Evolutionary conservation across 2,329 filamentous ascomycete genomes (phyloP).

Genomic region (Apiospora saccharicola): DNA sequence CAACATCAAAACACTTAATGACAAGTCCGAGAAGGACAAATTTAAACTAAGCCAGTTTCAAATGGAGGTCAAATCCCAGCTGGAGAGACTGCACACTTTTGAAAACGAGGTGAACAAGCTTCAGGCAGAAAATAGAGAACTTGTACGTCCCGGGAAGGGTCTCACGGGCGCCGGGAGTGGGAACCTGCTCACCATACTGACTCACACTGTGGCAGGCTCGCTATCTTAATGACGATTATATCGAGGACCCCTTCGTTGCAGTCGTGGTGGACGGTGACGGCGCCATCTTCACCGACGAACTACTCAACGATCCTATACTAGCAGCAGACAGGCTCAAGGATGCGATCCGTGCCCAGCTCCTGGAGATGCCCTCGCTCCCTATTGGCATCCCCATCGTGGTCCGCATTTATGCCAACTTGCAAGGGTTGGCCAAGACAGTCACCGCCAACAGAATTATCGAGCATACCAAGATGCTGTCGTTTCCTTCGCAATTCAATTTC

Average conservation of each 20-base stretch:
- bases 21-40: not conserved
- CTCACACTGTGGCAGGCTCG: not conserved
- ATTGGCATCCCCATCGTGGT: not conserved
- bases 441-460: not conserved
- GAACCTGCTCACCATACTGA: too few relatives aligned
- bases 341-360: not conserved
- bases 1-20: not conserved
- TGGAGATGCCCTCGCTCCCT: not conserved
- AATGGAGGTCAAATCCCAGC: not conserved
- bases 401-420: not conserved
- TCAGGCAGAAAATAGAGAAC: not conserved
- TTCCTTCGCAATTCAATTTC: not conserved
- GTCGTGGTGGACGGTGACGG: not conserved
- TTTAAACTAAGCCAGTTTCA: not conserved
- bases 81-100: not conserved
- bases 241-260: not conserved
- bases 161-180: too few relatives aligned
- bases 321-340: not conserved
- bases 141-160: too few relatives aligned
- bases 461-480: not conserved
- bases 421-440: not conserved
- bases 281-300: not conserved
- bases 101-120: not conserved
- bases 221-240: not conserved
- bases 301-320: not conserved